phyloP scores from a whole-genome alignment of 495 filamentous ascomycete genomes.

The Annulohypoxylon stygium region DNA sequence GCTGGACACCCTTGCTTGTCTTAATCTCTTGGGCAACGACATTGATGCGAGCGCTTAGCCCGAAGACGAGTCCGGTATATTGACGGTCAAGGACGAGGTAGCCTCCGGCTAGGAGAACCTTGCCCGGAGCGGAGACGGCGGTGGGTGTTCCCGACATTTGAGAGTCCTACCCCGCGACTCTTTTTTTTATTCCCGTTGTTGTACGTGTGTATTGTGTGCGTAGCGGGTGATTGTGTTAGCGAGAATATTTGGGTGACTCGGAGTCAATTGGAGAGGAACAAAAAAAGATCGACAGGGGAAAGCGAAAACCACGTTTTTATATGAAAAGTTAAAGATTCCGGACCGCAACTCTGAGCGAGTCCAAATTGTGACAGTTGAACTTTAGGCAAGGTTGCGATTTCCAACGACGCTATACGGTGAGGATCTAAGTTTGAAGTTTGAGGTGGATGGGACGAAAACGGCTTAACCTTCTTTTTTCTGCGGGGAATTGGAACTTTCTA shows the following conservation, averaged over 20 bases:
- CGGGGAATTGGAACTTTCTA: constrained; percentile 23
- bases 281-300: constrained; percentile 46
- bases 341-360: background rate
- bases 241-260: background rate
- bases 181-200: constrained; percentile 8
- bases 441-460: constrained; percentile 4
- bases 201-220: background rate
- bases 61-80: constrained; percentile 92
- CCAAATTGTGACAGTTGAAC: constrained; percentile 5
- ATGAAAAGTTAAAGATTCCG: background rate
- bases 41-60: constrained; percentile 93
- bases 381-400: constrained; percentile 18
- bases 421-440: background rate
- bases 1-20: constrained; percentile 67
- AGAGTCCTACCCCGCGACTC: constrained; percentile 31
- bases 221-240: background rate
- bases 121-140: constrained; percentile 92
- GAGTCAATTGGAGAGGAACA: constrained; percentile 35
- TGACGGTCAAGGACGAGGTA: constrained; percentile 92
- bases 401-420: constrained; percentile 4
- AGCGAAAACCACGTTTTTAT: constrained; percentile 9
- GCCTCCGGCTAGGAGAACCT: constrained; percentile 93
- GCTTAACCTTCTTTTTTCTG: constrained; percentile 31
- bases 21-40: constrained; percentile 76
- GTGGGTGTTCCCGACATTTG: constrained; percentile 48